Evolutionary conservation across 1,139 yeast species (phyloP), one percentile per base, ranked within the genome.

Genomic region (Debaryomyces coudertii): DNA sequence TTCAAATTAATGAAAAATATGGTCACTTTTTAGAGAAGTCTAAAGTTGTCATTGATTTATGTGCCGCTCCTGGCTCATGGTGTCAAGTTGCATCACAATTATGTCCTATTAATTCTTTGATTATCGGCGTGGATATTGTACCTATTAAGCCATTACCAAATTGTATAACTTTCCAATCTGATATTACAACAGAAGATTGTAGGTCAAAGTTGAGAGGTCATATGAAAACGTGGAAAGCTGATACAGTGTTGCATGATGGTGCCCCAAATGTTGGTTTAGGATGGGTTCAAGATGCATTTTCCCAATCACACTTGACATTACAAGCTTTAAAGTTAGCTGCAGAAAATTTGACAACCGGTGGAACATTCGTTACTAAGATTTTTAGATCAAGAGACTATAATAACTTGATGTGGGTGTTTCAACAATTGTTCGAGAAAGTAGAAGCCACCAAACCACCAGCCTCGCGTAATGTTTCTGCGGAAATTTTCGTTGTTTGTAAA

Each of bases 1-100:
- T 95, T 49, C 99, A 93, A 68, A 89, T 93, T 52, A 93, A 95
- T 71, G 97, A 95, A 64, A 93, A 93, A 65, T 95, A 83, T 73
- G 97, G 97, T 25, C 97, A 90, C 68, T 93, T 93, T 65, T 73
- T 92, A 49, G 97, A 92, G 61, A 87, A 88, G 66, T 90, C 98
- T n/a, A 93, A 90, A 68, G 98, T 93, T 38, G 97, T 93, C 37
- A 89, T 93, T 47, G 99, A 93, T 80, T 77, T 93, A 57, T 93
- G 99, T 86, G 98, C 99, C 47, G 99, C 99, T 3, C 99, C 99
- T 28, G 99, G 99, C 48, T 90, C 97, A 3, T 93, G 99, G 98
- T 93, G 99, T 79, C 99, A 93, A 71, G 99, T 95, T 36, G 99
- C 99, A 1, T 83, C 96, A 3, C 90, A 90, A 53, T 69, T 90